These are phyloP conservation scores for Hamamelis virginiana DNA, from an alignment of 164 flowering plant species.

Conservation along the genomic window DNA sequence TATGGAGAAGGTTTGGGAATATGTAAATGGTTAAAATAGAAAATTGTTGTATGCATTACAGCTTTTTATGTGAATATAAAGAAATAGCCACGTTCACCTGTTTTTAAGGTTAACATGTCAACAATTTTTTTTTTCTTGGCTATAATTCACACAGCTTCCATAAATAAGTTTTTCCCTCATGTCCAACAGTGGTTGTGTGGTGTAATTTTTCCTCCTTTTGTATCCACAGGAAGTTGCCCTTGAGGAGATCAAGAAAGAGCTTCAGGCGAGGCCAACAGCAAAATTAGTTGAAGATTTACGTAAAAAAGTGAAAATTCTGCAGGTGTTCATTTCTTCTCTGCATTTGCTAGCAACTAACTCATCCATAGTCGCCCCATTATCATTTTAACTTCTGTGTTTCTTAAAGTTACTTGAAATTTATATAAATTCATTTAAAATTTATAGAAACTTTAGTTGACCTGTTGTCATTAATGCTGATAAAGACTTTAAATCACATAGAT, in stretches of 20 bases:
- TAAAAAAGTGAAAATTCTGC: slow-evolving; percentile 92
- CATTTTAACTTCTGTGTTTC: neutral
- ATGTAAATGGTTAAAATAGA: neutral
- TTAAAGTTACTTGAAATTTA: slow-evolving; percentile 3
- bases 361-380: neutral
- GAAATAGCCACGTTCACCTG: no score
- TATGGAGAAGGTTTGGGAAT: neutral
- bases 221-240: slow-evolving; percentile 64
- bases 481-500: no score
- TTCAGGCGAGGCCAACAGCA: slow-evolving; percentile 80
- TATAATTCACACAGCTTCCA: no score
- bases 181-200: neutral
- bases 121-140: no score
- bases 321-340: slow-evolving; percentile 46
- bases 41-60: no score
- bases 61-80: no score
- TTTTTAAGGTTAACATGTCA: no score
- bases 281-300: slow-evolving; percentile 92
- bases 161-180: no score
- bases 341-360: neutral
- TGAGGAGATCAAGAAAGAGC: slow-evolving; percentile 86
- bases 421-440: neutral
- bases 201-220: neutral
- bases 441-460: neutral
- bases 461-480: no score